These are phyloP conservation scores for Didymellaceae sp. DNA, from an alignment of 2,329 filamentous ascomycete species.

Conservation along the genomic window DNA sequence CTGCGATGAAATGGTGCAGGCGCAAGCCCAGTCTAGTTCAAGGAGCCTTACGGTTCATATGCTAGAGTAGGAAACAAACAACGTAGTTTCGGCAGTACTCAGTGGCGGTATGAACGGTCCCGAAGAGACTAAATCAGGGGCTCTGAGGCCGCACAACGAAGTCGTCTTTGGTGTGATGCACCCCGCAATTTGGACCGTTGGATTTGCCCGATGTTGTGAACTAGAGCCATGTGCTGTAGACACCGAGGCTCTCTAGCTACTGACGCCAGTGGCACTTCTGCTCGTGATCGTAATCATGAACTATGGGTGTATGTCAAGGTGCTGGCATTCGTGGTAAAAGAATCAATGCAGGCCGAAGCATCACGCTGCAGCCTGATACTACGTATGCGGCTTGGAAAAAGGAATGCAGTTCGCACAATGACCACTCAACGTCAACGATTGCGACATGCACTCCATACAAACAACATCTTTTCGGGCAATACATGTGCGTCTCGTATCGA, in stretches of 20 bases:
- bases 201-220: background rate
- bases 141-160: background rate
- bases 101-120: background rate
- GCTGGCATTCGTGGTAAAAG: background rate
- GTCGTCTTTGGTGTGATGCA: background rate
- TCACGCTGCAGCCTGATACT: no score
- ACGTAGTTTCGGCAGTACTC: background rate
- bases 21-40: background rate
- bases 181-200: background rate
- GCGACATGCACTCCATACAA: no score
- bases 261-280: background rate
- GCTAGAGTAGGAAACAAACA: background rate
- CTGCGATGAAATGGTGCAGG: constrained; percentile 1
- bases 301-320: background rate
- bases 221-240: background rate
- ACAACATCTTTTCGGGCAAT: no score
- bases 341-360: no score
- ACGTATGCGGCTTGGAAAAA: background rate
- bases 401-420: no score
- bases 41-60: background rate
- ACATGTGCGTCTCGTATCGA: no score
- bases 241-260: background rate
- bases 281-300: background rate
- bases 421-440: no score
- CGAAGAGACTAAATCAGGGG: background rate